Base-by-base conservation (phyloP, 2,329 filamentous ascomycete species). In the Trichophyton rubrum region DNA sequence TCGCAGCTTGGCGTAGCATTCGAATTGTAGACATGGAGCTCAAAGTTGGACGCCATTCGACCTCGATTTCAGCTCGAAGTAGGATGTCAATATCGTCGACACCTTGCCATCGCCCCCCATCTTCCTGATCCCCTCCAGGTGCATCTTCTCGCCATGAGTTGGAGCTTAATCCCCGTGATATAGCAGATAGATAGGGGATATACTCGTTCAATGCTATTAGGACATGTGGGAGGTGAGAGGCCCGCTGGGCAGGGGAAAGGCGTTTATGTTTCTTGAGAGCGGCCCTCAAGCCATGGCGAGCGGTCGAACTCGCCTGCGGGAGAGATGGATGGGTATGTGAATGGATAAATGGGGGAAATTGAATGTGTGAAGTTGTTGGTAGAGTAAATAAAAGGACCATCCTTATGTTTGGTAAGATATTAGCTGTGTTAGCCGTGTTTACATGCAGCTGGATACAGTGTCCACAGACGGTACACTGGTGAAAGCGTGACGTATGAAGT, bases 321-420 rank as follows among this genome's bases (percentile, higher is more conserved):
- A 99, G 80, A 0, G 92, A 96, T 2, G 93, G 92, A 73, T 97
- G 92, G 2, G 89, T 90, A 65, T 85, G 83, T 68, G 88, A 92
- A 67, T 77, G 82, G 73, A 95, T 86, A 73, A 80, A 87, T 41
- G 86, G 80, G 22, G 88, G 87, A 71, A 96, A 92, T 59, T 88
- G 86, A 70, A 95, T 86, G 59, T 87, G 83, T 38, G 90, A 95
- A 3, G 92, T 96, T 0, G 92, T 97, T 1, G 93, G 91, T 35
- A 97, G 83, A 9, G 83, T 77, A 69, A 96, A 96, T 11, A 88
- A 87, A 71, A 89, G 97, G 35, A 92, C 91, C 93, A 97, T 97
- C 49, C 20, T 56, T 51, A 35, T 56, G 13, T 20, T 9, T 8
- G 43, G 49, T 30, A 15, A 11, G 33, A 24, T 33, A 13, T 33